Percentiles rank a stretch among this genome's conserved stretches.
Evolutionary conservation across 179 eudicot genomes (phyloP).

Genomic region (Sideroxylon spinosum): DNA sequence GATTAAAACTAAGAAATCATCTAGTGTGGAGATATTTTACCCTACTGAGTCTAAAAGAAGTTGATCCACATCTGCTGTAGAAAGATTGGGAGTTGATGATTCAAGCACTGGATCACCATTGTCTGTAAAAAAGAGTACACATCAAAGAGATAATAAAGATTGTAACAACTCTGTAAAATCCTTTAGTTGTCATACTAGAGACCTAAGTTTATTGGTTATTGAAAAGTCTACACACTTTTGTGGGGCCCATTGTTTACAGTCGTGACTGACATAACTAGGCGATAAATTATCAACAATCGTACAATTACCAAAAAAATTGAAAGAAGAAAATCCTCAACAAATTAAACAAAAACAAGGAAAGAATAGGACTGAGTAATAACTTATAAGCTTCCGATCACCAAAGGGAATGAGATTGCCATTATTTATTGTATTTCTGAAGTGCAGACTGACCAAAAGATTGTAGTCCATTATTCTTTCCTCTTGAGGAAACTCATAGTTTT

Average conservation of each 20-base stretch:
- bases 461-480: constrained; percentile 96
- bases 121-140: constrained; percentile 17
- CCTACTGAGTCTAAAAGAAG: constrained; percentile 62
- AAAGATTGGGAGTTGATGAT: constrained; percentile 43
- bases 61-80: constrained; percentile 59
- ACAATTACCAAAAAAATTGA: too few species aligned
- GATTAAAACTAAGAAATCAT: too few species aligned
- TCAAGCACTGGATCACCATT: constrained; percentile 47
- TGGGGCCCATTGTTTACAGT: too few species aligned
- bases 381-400: constrained; percentile 22
- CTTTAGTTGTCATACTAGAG: not conserved
- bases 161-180: not conserved
- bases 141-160: too few species aligned
- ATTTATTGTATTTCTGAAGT: constrained; percentile 66
- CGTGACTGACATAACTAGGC: too few species aligned
- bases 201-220: not conserved
- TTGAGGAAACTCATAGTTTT: constrained; percentile 86
- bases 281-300: too few species aligned
- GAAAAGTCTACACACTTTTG: not conserved
- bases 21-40: constrained; percentile 25
- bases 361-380: constrained; percentile 1
- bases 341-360: too few species aligned
- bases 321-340: too few species aligned
- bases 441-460: constrained; percentile 83
- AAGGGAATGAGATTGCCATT: constrained; percentile 54